Base-by-base conservation (phyloP, 2,329 filamentous ascomycete genomes). In the Pestalotiopsis sp. region DNA sequence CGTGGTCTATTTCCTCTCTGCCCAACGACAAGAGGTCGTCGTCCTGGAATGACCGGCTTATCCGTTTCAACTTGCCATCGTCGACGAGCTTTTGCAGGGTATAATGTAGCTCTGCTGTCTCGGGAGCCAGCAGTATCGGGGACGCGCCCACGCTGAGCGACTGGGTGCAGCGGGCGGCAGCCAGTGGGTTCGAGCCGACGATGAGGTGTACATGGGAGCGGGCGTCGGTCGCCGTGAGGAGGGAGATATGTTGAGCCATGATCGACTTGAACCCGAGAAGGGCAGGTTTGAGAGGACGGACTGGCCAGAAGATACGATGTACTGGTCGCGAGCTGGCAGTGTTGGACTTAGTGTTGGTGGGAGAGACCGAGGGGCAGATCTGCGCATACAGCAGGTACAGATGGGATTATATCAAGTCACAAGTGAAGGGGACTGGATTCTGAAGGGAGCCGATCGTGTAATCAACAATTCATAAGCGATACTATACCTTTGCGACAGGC, bases 121-220 rank as follows among this genome's bases (percentile, higher is more conserved):
- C 87, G 0, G 93, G 91, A 3, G 94, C 90, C 75, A 99, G 86
- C 59, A 98, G 82, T 57, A 96, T 87, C 0, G 96, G 94, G 61
- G 81, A 88, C 64, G 96, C 96, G 74, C 95, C 95, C 17, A 93
- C 92, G 75, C 92, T 88, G 64, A 98, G 81, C 3, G 93, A 95
- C 77, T 93, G 93, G 13, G 87, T 83, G 82, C 93, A 97, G 74
- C 96, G 89, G 39, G 94, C 88, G 66, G 92, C 92, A n/a, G 96
- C 95, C 56, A 99, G 87, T 14, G 95, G 90, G 76, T 95, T 96
- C 41, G 92, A 91, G 69, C 96, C 96, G 71, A 98, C 81, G 75
- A 99, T 89, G 68, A 99, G 86, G 79, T 99, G 96, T 56, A 95
- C 80, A 77, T 93, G 92, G 62, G 84, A 86, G 64, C 85, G 85